Base-by-base conservation (phyloP, 2,329 filamentous ascomycete species). In the Nemania serpens region DNA sequence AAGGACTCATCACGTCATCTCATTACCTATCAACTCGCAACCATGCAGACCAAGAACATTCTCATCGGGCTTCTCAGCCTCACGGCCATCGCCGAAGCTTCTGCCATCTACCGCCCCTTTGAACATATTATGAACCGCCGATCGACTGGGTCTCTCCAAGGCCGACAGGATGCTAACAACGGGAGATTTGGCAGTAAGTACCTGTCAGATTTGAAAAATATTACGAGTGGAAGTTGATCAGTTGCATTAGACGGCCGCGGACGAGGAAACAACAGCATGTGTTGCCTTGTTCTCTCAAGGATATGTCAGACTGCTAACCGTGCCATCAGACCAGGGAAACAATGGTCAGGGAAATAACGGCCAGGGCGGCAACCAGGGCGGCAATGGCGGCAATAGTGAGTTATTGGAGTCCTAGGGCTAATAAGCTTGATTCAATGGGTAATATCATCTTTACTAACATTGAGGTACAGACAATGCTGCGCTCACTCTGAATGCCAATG, bases 11-110 rank as follows among this genome's bases (percentile, higher is more conserved):
- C 60, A 62, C 62, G 53, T 48, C 48, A 58, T 62, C 59, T 67
- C 61, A n/a, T 48, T 64, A 64, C 41, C 48, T 51, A 61, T 56
- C 47, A 9, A 55, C 18, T 55, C 58, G 51, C 56, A 59, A 66
- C 42, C 49, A 86, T 85, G 83, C 79, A 83, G 71, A 70, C 84
- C 71, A 83, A 84, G 73, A 76, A 75, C 61, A 69, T 82, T 48
- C 66, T 84, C 62, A 62, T 82, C 49, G 77, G 81, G 75, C 77
- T 85, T 20, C 63, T 82, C 71, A 79, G 83, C 73, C 70, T 83
- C 62, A 73, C 77, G 42, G 75, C 75, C 58, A 70, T 79, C 46
- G 70, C 76, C 58, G 81, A 85, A 41, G 83, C 80, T 47, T 75
- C 77, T 15, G 73, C 75, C 18, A 70, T 82, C 60, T 68, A 73